Percentiles rank a stretch among this genome's conserved stretches.
Evolutionary conservation across 2,329 filamentous ascomycete genomes (phyloP).

Genomic region (Fusarium xylarioides): DNA sequence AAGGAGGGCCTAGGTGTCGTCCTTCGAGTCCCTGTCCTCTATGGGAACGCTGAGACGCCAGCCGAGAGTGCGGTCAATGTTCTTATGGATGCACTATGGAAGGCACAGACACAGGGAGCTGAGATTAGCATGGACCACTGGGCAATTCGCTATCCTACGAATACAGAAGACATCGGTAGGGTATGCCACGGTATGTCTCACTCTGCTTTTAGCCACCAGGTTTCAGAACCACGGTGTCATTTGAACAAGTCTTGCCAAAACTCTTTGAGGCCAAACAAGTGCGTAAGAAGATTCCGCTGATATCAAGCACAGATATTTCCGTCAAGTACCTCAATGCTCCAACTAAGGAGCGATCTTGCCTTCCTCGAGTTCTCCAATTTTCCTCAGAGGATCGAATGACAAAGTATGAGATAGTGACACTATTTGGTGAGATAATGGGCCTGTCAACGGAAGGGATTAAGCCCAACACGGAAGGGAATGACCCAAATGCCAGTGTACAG

Average conservation of each 20-base stretch:
- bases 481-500: slow-evolving; percentile 75
- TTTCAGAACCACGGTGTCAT: neutral
- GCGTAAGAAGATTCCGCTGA: neutral
- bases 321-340: slow-evolving; percentile 69
- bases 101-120: slow-evolving; percentile 70
- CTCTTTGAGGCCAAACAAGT: neutral
- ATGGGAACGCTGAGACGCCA: slow-evolving; percentile 76
- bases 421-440: slow-evolving; percentile 82
- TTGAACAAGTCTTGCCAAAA: neutral
- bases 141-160: slow-evolving; percentile 85
- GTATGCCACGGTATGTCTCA: slow-evolving; percentile 71
- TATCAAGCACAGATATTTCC: slow-evolving; percentile 66
- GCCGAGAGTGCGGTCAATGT: slow-evolving; percentile 85
- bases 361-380: slow-evolving; percentile 83
- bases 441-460: slow-evolving; percentile 74
- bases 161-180: slow-evolving; percentile 85
- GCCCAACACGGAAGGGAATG: slow-evolving; percentile 75
- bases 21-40: slow-evolving; percentile 83
- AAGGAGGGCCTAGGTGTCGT: slow-evolving; percentile 70
- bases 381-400: slow-evolving; percentile 87
- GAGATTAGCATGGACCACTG: slow-evolving; percentile 86
- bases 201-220: slow-evolving; percentile 2
- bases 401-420: slow-evolving; percentile 87
- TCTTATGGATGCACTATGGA: slow-evolving; percentile 79
- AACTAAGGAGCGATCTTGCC: slow-evolving; percentile 54